Evolutionary conservation across 331 rosid genomes (phyloP).

Genomic region (Acacia concinna): DNA sequence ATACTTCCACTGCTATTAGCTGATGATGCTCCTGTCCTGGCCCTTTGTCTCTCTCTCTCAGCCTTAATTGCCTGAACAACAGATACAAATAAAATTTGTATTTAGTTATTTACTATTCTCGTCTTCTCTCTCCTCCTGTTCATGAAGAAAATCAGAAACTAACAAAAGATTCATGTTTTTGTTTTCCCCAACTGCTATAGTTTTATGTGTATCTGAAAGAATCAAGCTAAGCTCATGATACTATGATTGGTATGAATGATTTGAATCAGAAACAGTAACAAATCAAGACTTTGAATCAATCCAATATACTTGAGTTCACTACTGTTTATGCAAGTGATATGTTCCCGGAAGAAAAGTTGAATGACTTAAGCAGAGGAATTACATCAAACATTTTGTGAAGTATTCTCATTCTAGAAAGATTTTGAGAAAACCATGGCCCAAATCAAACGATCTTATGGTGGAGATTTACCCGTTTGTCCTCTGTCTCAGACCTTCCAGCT

Average conservation of each 20-base stretch:
- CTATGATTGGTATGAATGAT: not conserved
- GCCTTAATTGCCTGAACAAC: constrained; percentile 40
- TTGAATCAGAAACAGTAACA: constrained; percentile 3
- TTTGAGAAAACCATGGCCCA: not conserved
- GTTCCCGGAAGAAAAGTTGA: not conserved
- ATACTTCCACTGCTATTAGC: constrained; percentile 38
- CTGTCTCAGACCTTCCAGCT: constrained; percentile 48
- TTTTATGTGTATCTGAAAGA: not conserved
- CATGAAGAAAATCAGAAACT: not conserved
- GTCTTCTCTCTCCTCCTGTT: constrained; percentile 2
- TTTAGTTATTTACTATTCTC: not conserved
- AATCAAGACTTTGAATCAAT: constrained; percentile 3
- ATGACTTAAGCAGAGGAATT: constrained; percentile 12
- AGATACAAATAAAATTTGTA: not conserved
- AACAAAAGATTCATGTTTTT: not conserved
- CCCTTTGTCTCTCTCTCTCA: constrained; percentile 45
- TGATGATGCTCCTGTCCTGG: constrained; percentile 46
- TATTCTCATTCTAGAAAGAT: not conserved
- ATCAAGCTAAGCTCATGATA: constrained; percentile 1
- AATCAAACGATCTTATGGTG: not conserved
- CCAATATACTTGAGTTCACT: constrained; percentile 13
- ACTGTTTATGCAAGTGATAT: not conserved
- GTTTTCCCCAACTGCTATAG: not conserved
- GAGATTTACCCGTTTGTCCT: constrained; percentile 50
- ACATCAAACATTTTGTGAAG: constrained; percentile 24